phyloP scores from a whole-genome alignment of 805 yeast genomes.

The Metschnikowia rubicola region DNA sequence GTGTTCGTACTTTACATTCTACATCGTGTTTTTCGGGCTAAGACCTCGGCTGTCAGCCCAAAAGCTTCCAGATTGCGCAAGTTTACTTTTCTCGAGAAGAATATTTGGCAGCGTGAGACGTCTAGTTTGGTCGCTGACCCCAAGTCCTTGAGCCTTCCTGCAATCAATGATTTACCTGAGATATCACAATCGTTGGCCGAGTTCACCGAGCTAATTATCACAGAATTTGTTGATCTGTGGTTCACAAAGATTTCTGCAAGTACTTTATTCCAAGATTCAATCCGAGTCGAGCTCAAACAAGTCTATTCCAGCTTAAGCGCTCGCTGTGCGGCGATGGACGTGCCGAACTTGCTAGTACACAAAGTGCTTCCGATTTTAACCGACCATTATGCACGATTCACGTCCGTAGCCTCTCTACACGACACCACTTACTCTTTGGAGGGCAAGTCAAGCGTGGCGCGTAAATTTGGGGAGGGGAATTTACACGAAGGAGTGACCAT shows the following conservation, averaged over 20 bases:
- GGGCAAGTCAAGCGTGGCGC: constrained; percentile 39
- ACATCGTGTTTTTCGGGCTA: not conserved
- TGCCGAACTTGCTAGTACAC: constrained; percentile 54
- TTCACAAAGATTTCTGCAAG: constrained; percentile 41
- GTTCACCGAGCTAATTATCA: constrained; percentile 44
- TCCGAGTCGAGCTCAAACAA: constrained; percentile 42
- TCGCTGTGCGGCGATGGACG: constrained; percentile 45
- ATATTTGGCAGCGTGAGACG: not conserved
- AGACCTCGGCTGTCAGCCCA: not conserved
- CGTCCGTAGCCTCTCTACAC: constrained; percentile 17
- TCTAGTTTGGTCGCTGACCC: not conserved
- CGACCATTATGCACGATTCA: constrained; percentile 55
- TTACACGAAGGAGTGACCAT: constrained; percentile 56
- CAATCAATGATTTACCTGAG: constrained; percentile 12
- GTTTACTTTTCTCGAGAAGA: not conserved
- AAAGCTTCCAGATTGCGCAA: not conserved
- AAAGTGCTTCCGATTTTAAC: constrained; percentile 62
- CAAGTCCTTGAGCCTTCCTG: not conserved
- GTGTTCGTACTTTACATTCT: not conserved
- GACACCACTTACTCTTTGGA: constrained; percentile 29
- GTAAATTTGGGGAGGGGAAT: constrained; percentile 46
- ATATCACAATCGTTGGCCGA: constrained; percentile 53
- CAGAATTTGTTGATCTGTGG: constrained; percentile 60
- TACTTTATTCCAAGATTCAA: constrained; percentile 31
- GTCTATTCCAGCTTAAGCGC: constrained; percentile 41